Evolutionary conservation across 805 yeast genomes (phyloP).

Genomic region (Barnettozyma sp.): DNA sequence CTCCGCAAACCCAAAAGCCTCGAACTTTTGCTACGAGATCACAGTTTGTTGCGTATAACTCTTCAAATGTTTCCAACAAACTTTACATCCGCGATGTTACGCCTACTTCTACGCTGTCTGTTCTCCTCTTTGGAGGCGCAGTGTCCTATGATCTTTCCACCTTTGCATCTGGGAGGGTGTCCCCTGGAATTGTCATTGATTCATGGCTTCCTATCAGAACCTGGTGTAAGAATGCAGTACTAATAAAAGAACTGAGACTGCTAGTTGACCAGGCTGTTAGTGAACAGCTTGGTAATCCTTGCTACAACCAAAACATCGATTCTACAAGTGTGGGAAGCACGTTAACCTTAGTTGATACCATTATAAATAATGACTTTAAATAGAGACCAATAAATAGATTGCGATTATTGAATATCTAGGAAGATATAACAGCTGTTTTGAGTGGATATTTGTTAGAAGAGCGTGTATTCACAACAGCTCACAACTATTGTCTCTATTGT

Average conservation of each 20-base stretch:
- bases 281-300: conserved; percentile 48
- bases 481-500: too few species aligned
- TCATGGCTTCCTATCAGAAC: conserved; percentile 87
- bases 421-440: not conserved
- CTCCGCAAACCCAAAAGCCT: conserved; percentile 32
- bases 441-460: not conserved
- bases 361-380: conserved; percentile 15
- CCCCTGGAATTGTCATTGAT: conserved; percentile 83
- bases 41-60: conserved; percentile 56
- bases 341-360: conserved; percentile 32
- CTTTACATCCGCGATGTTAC: conserved; percentile 70
- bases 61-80: conserved; percentile 58
- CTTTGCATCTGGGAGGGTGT: conserved; percentile 37
- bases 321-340: conserved; percentile 28
- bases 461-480: too few species aligned
- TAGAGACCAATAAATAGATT: not conserved
- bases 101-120: conserved; percentile 66
- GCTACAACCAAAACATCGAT: conserved; percentile 21
- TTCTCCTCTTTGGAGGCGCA: conserved; percentile 77
- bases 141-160: conserved; percentile 49
- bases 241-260: conserved; percentile 61
- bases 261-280: conserved; percentile 64
- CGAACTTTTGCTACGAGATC: conserved; percentile 34
- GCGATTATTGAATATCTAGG: too few species aligned
- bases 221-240: conserved; percentile 91